These are phyloP conservation scores for Tuber borchii DNA, from an alignment of 495 filamentous ascomycete species.

Conservation along the genomic window DNA sequence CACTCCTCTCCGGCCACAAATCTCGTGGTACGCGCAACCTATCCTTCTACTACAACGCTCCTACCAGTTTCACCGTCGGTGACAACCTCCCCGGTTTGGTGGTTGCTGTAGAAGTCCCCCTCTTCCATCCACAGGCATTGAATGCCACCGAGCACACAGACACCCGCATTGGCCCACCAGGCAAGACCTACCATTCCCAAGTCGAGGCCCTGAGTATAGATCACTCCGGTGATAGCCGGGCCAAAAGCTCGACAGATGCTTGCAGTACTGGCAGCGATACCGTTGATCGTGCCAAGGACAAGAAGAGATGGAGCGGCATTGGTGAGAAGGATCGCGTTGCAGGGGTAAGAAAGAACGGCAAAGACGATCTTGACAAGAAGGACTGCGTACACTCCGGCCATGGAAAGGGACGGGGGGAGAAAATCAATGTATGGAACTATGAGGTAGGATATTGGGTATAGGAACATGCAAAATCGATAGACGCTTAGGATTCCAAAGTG, in stretches of 20 bases:
- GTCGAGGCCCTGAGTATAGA: constrained; percentile 73
- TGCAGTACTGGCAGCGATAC: constrained; percentile 82
- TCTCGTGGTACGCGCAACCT: constrained; percentile 17
- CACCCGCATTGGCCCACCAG: constrained; percentile 81
- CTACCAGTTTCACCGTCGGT: constrained; percentile 30
- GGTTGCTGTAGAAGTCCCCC: constrained; percentile 17
- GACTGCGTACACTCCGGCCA: constrained; percentile 63
- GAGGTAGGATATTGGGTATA: constrained; percentile 85
- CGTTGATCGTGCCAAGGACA: constrained; percentile 84
- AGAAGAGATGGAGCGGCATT: constrained; percentile 74
- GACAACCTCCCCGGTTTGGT: constrained; percentile 24
- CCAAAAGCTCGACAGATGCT: constrained; percentile 81
- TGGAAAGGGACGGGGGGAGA: constrained; percentile 62
- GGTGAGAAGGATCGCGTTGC: constrained; percentile 73
- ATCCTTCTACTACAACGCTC: constrained; percentile 21
- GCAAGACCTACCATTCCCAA: constrained; percentile 76
- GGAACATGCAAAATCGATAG: constrained; percentile 69
- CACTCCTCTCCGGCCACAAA: constrained; percentile 18
- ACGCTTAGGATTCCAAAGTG: constrained; percentile 68
- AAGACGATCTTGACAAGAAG: constrained; percentile 85
- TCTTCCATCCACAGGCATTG: constrained; percentile 34
- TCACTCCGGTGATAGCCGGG: constrained; percentile 74
- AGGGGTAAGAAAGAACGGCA: constrained; percentile 77
- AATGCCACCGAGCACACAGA: constrained; percentile 66
- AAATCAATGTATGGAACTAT: constrained; percentile 82